Conservation (phyloP, 805 yeast species). For the Cyberlindnera euphorbiiphila region DNA sequence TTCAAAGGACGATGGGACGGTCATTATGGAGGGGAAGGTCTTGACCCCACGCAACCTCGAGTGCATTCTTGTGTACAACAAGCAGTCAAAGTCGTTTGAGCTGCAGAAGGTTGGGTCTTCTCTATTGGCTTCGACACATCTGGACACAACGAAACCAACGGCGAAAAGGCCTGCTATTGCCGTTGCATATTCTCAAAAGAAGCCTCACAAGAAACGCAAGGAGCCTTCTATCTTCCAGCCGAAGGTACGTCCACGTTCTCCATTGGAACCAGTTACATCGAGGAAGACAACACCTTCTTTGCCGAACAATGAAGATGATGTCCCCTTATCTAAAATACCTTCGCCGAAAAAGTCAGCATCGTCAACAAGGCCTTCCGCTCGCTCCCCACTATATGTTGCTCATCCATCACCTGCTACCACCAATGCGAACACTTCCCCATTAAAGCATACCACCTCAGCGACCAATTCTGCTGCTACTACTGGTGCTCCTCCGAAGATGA, state of each 20-base stretch:
- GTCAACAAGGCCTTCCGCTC: constrained; percentile 5
- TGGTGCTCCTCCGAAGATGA: constrained; percentile 2
- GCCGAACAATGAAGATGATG: constrained; percentile 16
- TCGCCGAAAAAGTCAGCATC: constrained; percentile 9
- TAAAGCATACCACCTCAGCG: constrained; percentile 8
- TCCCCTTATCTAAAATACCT: constrained; percentile 12
- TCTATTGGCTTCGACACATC: constrained; percentile 10
- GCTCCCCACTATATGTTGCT: constrained; percentile 13
- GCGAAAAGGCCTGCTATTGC: background rate
- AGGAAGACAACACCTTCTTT: constrained; percentile 3
- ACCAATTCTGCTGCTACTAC: constrained; percentile 9
- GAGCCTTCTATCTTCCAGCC: constrained; percentile 27
- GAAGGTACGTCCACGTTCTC: constrained; percentile 20
- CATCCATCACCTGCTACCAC: background rate
- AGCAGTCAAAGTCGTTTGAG: constrained; percentile 14
- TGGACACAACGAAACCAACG: background rate
- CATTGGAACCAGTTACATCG: constrained; percentile 15
- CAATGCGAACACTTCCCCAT: constrained; percentile 9
- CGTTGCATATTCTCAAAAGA: background rate
- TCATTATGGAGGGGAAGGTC: constrained; percentile 18
- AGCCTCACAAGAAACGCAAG: constrained; percentile 12
- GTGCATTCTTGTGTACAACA: constrained; percentile 24
- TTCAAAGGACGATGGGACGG: constrained; percentile 10
- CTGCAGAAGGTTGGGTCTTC: constrained; percentile 16
- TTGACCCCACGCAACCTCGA: constrained; percentile 14